Evolutionary conservation across 352 stramenopile genomes (phyloP).

Genomic region (Pythium aphanidermatum): DNA sequence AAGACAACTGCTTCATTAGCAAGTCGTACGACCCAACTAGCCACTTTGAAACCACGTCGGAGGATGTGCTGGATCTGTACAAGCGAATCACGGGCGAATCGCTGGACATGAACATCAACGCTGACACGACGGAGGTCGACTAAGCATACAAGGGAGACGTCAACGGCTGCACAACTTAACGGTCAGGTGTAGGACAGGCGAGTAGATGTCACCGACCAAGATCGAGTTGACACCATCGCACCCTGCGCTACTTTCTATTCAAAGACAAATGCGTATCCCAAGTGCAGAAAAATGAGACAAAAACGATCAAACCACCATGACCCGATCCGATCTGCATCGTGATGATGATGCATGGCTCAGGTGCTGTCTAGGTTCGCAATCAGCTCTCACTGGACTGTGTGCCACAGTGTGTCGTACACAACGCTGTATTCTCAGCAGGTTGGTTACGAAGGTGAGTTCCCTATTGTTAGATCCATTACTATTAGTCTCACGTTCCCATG

Average conservation of each 20-base stretch:
- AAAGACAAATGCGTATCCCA: background rate
- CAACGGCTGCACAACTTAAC: too few species aligned
- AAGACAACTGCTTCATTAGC: constrained; percentile 98
- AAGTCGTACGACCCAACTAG: constrained; percentile 89
- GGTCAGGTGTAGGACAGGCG: too few species aligned
- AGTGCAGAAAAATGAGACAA: background rate
- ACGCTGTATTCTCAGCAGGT: too few species aligned
- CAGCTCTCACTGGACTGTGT: too few species aligned
- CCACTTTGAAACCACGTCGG: constrained; percentile 97
- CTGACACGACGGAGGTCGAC: constrained; percentile 92
- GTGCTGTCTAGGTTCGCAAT: too few species aligned
- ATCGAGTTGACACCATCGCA: too few species aligned
- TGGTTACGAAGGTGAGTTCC: too few species aligned
- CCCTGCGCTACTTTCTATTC: too few species aligned
- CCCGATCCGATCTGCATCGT: constrained; percentile 2
- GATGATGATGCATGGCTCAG: background rate
- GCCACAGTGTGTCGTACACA: too few species aligned
- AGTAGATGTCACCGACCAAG: too few species aligned
- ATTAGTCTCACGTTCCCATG: too few species aligned
- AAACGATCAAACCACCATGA: background rate
- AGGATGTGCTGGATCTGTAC: constrained; percentile 97
- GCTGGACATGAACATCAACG: constrained; percentile 98
- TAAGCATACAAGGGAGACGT: constrained; percentile 6
- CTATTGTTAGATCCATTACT: too few species aligned
- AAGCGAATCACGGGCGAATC: constrained; percentile 97